Conservation (phyloP, 2,329 filamentous ascomycete species). For the Phaeosphaeriaceae sp. region DNA sequence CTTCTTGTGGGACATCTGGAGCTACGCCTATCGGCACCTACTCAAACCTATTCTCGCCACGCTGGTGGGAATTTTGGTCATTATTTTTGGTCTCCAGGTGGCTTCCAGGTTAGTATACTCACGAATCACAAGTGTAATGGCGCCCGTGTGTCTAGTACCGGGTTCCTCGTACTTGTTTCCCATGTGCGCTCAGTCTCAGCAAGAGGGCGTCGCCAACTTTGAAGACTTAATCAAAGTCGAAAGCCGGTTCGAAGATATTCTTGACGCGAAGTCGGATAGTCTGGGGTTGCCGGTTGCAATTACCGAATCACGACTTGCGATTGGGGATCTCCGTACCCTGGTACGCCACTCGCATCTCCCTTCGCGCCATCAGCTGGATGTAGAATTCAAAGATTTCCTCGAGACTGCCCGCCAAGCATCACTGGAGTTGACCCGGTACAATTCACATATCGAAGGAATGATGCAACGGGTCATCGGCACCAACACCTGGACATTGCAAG, state of each 20-base stretch:
- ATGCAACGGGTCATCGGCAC: slow-evolving; percentile 78
- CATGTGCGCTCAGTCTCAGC: slow-evolving; percentile 57
- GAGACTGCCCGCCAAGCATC: slow-evolving; percentile 70
- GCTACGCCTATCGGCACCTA: slow-evolving; percentile 64
- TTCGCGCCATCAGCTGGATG: slow-evolving; percentile 72
- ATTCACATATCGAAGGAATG: slow-evolving; percentile 74
- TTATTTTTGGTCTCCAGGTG: slow-evolving; percentile 65
- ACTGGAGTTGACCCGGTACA: slow-evolving; percentile 74
- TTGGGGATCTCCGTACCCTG: slow-evolving; percentile 75
- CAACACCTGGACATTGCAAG: slow-evolving; percentile 76
- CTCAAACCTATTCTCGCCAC: slow-evolving; percentile 68
- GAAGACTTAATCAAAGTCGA: slow-evolving; percentile 78
- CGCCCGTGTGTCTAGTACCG: slow-evolving; percentile 74
- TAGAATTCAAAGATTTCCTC: slow-evolving; percentile 80
- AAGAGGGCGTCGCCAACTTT: slow-evolving; percentile 62
- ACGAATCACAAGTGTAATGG: slow-evolving; percentile 68
- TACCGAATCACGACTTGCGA: slow-evolving; percentile 76
- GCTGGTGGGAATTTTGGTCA: slow-evolving; percentile 58
- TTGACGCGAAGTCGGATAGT: slow-evolving; percentile 71
- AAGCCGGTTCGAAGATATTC: slow-evolving; percentile 75
- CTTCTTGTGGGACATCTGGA: slow-evolving; percentile 65
- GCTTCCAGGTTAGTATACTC: slow-evolving; percentile 65
- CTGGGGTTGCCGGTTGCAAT: slow-evolving; percentile 77
- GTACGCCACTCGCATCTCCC: slow-evolving; percentile 74
- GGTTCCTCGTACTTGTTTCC: slow-evolving; percentile 68